Evolutionary conservation across 106 monocot species (phyloP).

Genomic region (Gastrodia elata): DNA sequence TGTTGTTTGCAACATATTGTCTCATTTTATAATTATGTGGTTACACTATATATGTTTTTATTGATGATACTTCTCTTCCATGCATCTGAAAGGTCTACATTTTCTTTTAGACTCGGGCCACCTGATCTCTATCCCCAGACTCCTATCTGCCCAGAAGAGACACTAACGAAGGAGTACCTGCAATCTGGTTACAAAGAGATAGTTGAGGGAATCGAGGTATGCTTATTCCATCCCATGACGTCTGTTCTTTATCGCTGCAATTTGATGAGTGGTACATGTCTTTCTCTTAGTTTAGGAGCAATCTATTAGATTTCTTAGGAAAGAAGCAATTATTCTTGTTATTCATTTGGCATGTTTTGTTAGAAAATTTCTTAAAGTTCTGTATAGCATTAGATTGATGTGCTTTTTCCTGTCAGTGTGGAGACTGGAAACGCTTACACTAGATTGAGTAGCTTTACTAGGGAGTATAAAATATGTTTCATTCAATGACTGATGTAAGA

Average conservation of each 20-base stretch:
- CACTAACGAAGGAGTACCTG: slow-evolving; percentile 72
- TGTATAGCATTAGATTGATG: neutral
- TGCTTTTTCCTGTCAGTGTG: neutral
- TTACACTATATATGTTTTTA: neutral
- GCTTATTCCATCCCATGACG: slow-evolving; percentile 7
- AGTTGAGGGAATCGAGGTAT: slow-evolving; percentile 97
- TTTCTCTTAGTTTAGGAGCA: neutral
- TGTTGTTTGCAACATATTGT: neutral
- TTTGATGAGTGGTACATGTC: neutral
- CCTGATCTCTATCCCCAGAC: slow-evolving; percentile 92
- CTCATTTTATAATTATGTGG: neutral
- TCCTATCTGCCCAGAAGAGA: slow-evolving; percentile 88
- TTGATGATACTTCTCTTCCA: neutral
- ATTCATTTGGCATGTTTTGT: neutral
- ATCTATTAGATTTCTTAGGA: neutral
- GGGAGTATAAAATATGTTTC: neutral
- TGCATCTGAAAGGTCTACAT: neutral
- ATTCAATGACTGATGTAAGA: neutral
- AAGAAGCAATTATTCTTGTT: neutral
- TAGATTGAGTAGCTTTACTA: neutral
- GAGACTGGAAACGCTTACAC: neutral
- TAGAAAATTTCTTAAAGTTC: neutral
- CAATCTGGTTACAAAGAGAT: slow-evolving; percentile 93
- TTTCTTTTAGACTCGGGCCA: slow-evolving; percentile 66
- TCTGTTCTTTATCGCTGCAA: neutral